A percentile compares a stretch with the other conserved stretches of the same genome.
Evolutionary conservation across 768 basidiomycete genomes (phyloP).

Genomic region (Leucocoprinus sp.): DNA sequence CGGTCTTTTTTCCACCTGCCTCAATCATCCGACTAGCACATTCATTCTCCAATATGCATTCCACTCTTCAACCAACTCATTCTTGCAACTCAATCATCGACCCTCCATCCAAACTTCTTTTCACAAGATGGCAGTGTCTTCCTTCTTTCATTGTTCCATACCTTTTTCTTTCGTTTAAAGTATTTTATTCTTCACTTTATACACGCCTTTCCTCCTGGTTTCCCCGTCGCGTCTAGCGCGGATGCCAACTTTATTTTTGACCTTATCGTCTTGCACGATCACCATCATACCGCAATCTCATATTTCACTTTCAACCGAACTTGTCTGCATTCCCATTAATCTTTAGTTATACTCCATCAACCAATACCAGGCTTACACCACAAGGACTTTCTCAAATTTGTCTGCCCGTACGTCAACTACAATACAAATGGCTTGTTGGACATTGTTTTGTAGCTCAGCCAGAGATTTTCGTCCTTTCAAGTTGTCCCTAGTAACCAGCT

Average conservation of each 20-base stretch:
- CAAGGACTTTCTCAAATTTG: constrained; percentile 10
- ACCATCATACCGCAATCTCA: constrained; percentile 1
- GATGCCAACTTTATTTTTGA: constrained; percentile 27
- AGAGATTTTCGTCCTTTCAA: not conserved
- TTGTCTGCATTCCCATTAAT: constrained; percentile 6
- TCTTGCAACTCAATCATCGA: constrained; percentile 13
- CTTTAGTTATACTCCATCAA: constrained; percentile 10
- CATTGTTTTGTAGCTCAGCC: not conserved
- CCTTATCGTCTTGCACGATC: constrained; percentile 13
- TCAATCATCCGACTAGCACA: constrained; percentile 11
- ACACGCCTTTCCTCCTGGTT: constrained; percentile 34
- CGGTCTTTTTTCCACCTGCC: constrained; percentile 13
- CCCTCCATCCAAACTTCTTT: constrained; percentile 15
- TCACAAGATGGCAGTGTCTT: constrained; percentile 9
- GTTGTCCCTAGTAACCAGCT: constrained; percentile 3
- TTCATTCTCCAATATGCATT: constrained; percentile 9
- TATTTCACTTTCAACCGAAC: constrained; percentile 1
- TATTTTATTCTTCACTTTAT: constrained; percentile 85
- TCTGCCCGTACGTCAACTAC: constrained; percentile 8
- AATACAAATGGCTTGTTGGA: constrained; percentile 4
- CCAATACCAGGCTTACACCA: constrained; percentile 8
- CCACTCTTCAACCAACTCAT: constrained; percentile 15
- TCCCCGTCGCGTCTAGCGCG: constrained; percentile 29
- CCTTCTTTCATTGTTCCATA: constrained; percentile 28
- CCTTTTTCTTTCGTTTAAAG: constrained; percentile 46